phyloP scores from a whole-genome alignment of 192 early-diverging fungal species.

The Chytriomyces sp. region DNA sequence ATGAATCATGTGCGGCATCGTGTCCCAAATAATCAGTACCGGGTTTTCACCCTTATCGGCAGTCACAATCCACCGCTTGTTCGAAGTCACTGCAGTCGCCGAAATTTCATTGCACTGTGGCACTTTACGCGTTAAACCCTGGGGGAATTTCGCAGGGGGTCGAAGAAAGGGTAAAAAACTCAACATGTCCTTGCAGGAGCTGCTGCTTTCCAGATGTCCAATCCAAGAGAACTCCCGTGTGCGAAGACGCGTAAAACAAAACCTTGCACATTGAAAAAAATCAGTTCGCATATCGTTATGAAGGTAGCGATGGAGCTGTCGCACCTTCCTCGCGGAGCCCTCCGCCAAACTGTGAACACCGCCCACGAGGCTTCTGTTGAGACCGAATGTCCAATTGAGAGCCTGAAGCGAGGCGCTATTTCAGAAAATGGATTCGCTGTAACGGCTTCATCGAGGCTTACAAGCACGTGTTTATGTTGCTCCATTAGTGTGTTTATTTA shows the following conservation, averaged over 20 bases:
- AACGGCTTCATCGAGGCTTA: neutral
- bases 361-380: slow-evolving; percentile 44
- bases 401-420: slow-evolving; percentile 27
- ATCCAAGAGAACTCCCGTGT: slow-evolving; percentile 62
- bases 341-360: slow-evolving; percentile 47
- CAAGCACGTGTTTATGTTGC: slow-evolving; percentile 20
- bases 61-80: slow-evolving; percentile 58
- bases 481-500: neutral
- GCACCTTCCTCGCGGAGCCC: slow-evolving; percentile 34
- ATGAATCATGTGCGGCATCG: slow-evolving; percentile 37
- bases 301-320: neutral
- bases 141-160: neutral
- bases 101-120: slow-evolving; percentile 56
- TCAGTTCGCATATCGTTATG: neutral
- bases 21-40: slow-evolving; percentile 66
- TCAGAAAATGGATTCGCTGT: neutral
- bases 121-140: neutral
- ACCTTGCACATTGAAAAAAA: slow-evolving; percentile 32
- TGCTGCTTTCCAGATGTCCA: slow-evolving; percentile 49
- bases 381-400: slow-evolving; percentile 56
- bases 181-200: slow-evolving; percentile 63
- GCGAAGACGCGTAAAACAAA: slow-evolving; percentile 59
- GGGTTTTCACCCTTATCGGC: slow-evolving; percentile 57
- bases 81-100: slow-evolving; percentile 40
- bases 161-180: slow-evolving; percentile 13